A percentile compares a stretch with the other conserved stretches of the same genome.
phyloP scores from a whole-genome alignment of 768 basidiomycete species.

The Podaxis carcinomalis region DNA sequence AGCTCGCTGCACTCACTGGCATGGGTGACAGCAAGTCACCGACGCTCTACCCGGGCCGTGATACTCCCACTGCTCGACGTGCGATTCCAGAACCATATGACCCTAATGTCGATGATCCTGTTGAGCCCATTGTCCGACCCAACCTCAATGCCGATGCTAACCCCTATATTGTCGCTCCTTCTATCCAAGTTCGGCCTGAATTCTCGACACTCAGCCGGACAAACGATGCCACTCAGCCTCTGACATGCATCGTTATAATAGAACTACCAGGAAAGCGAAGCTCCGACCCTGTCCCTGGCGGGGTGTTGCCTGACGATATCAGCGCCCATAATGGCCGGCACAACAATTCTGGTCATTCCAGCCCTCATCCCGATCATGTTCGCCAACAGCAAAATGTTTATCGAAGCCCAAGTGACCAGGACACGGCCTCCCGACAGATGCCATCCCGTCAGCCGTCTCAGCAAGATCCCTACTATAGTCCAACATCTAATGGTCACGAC shows the following conservation, averaged over 20 bases:
- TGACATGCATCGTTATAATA: constrained; percentile 92
- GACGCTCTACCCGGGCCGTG: constrained; percentile 65
- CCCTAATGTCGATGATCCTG: constrained; percentile 82
- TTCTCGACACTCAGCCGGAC: constrained; percentile 77
- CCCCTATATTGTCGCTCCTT: constrained; percentile 83
- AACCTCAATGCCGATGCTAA: constrained; percentile 47
- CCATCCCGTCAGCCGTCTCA: constrained; percentile 19
- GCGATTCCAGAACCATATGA: constrained; percentile 45
- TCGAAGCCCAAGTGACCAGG: constrained; percentile 7
- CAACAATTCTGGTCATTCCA: constrained; percentile 36
- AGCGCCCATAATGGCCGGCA: constrained; percentile 23
- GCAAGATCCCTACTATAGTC: constrained; percentile 25
- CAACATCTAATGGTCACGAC: constrained; percentile 29
- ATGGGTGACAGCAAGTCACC: constrained; percentile 63
- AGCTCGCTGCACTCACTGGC: constrained; percentile 91
- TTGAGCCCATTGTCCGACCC: constrained; percentile 54
- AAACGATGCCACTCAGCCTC: constrained; percentile 66
- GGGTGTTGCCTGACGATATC: constrained; percentile 47
- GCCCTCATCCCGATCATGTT: constrained; percentile 28
- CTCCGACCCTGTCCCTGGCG: constrained; percentile 46
- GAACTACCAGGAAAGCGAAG: constrained; percentile 81
- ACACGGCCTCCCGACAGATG: neutral
- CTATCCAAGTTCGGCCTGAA: constrained; percentile 92
- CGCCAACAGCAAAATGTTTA: constrained; percentile 19
- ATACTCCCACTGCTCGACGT: constrained; percentile 47